Conservation (phyloP, 768 basidiomycete species). For the Tylopilus rubrobrunneus region DNA sequence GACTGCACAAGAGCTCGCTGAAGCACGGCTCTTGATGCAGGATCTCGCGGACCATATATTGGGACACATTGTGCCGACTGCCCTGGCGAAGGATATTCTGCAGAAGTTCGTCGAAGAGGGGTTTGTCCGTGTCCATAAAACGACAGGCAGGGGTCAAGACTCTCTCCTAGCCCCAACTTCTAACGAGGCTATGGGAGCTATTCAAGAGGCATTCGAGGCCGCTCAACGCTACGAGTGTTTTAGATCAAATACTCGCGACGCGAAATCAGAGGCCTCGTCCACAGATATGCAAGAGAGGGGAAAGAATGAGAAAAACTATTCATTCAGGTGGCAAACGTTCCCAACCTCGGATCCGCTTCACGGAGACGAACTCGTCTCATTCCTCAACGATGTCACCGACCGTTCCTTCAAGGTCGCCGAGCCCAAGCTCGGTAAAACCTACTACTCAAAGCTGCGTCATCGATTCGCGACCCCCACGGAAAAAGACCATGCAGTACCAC, state of each 20-base stretch:
- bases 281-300: too few species aligned
- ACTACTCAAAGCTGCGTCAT: not conserved
- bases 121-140: not conserved
- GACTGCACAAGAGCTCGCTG: slow-evolving; percentile 4
- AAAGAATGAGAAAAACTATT: not conserved
- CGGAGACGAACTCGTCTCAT: slow-evolving; percentile 2
- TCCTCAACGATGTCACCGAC: slow-evolving; percentile 10
- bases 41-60: slow-evolving; percentile 14
- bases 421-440: not conserved
- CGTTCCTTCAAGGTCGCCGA: slow-evolving; percentile 1
- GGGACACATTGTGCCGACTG: not conserved
- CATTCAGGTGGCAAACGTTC: slow-evolving; percentile 3
- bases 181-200: not conserved
- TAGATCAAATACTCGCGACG: not conserved
- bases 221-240: not conserved
- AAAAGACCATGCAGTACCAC: slow-evolving; percentile 1
- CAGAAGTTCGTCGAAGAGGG: not conserved
- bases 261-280: not conserved
- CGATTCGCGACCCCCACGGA: slow-evolving; percentile 3
- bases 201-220: slow-evolving; percentile 6
- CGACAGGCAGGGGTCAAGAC: too few species aligned
- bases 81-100: not conserved
- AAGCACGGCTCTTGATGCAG: slow-evolving; percentile 2
- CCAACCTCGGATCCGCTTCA: not conserved
- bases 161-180: not conserved